phyloP scores from a whole-genome alignment of 805 yeast genomes.

The Phaffomyces antillensis region DNA sequence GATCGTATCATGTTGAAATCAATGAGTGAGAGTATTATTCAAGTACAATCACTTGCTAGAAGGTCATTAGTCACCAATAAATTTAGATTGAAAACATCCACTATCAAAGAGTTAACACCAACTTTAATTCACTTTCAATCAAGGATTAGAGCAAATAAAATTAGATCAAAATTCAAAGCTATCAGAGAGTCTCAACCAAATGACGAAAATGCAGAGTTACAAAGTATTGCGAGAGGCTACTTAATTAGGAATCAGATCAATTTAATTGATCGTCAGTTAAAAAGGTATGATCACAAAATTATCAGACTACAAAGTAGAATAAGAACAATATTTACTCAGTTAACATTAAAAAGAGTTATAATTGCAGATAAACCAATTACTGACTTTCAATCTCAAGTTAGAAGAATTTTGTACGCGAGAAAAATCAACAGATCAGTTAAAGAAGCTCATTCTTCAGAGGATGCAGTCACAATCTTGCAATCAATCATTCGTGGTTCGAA shows the following conservation, averaged over 20 bases:
- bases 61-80: slow-evolving; percentile 33
- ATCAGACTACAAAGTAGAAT: slow-evolving; percentile 14
- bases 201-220: slow-evolving; percentile 24
- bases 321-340: slow-evolving; percentile 8
- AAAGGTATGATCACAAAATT: slow-evolving; percentile 12
- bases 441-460: slow-evolving; percentile 20
- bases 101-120: slow-evolving; percentile 12
- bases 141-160: slow-evolving; percentile 26
- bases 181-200: slow-evolving; percentile 7
- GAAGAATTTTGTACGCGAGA: slow-evolving; percentile 27
- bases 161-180: slow-evolving; percentile 9
- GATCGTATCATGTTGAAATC: slow-evolving; percentile 54
- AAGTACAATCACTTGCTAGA: slow-evolving; percentile 44
- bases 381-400: slow-evolving; percentile 30
- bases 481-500: slow-evolving; percentile 27
- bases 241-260: slow-evolving; percentile 23
- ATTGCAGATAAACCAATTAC: slow-evolving; percentile 15
- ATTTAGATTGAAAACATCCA: slow-evolving; percentile 23
- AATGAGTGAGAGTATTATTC: slow-evolving; percentile 41
- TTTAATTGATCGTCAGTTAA: slow-evolving; percentile 10
- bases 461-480: slow-evolving; percentile 31
- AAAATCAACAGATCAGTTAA: slow-evolving; percentile 14
- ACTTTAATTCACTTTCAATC: slow-evolving; percentile 29
- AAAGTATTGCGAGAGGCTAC: slow-evolving; percentile 37
- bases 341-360: slow-evolving; percentile 1